phyloP scores from a whole-genome alignment of 2,329 filamentous ascomycete species.

The Aphanoascus verrucosus region DNA sequence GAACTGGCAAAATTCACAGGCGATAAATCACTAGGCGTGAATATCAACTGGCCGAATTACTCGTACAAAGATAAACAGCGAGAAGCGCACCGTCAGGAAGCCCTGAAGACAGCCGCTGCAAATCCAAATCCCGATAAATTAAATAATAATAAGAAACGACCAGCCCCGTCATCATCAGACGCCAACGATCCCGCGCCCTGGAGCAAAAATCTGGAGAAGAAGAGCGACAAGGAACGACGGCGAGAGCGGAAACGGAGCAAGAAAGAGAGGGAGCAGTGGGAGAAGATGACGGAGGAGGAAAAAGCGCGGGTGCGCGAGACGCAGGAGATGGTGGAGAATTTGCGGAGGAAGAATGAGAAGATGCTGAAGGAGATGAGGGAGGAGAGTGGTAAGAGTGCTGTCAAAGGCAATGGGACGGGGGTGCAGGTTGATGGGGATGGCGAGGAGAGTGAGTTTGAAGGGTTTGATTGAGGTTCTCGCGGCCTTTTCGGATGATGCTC shows the following conservation, averaged over 20 bases:
- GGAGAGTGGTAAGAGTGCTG: no score
- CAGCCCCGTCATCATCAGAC: constrained; percentile 32
- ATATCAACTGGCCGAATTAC: constrained; percentile 53
- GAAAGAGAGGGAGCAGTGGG: constrained; percentile 52
- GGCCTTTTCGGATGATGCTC: no score
- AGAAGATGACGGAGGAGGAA: constrained; percentile 61
- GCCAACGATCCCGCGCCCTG: constrained; percentile 51
- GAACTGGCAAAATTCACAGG: constrained; percentile 66
- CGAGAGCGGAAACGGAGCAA: constrained; percentile 55
- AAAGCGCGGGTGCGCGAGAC: constrained; percentile 53
- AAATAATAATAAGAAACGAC: constrained; percentile 43
- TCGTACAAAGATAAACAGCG: constrained; percentile 61
- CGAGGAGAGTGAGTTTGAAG: constrained; percentile 46
- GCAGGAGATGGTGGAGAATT: constrained; percentile 51
- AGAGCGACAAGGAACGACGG: constrained; percentile 51
- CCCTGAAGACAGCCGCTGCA: constrained; percentile 40
- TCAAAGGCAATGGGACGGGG: constrained; percentile 16
- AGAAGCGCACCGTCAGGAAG: constrained; percentile 53
- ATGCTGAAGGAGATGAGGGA: constrained; percentile 13
- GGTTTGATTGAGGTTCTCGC: constrained; percentile 39
- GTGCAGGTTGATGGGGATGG: constrained; percentile 16
- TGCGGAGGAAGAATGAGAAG: constrained; percentile 48
- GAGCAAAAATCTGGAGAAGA: constrained; percentile 59
- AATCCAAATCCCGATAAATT: constrained; percentile 22
- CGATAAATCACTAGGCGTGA: constrained; percentile 51